phyloP scores from a whole-genome alignment of 495 filamentous ascomycete genomes.

The Penicillium pancosmium region DNA sequence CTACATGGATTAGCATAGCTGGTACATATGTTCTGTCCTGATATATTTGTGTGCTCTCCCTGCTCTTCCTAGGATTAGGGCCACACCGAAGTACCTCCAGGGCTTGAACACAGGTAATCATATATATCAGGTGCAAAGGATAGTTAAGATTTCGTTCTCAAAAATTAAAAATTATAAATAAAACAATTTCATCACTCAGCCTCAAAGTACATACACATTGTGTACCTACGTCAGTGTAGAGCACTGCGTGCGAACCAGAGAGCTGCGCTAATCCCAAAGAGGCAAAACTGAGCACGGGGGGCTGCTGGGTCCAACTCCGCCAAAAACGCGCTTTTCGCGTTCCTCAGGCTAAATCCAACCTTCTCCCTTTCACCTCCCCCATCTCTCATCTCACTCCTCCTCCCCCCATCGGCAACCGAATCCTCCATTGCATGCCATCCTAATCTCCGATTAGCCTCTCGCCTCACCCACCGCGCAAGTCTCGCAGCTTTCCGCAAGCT shows the following conservation, averaged over 20 bases:
- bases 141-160: background rate
- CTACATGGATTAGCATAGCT: no score
- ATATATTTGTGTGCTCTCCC: no score
- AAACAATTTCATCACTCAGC: no score
- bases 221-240: slow-evolving; percentile 1
- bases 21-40: no score
- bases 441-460: slow-evolving; percentile 7
- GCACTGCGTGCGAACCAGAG: no score
- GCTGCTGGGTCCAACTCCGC: slow-evolving; percentile 12
- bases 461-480: slow-evolving; percentile 5
- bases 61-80: no score
- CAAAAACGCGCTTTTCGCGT: slow-evolving; percentile 41
- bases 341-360: slow-evolving; percentile 6
- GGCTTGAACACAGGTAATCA: no score
- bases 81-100: no score
- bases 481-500: slow-evolving; percentile 22
- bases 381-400: slow-evolving; percentile 5
- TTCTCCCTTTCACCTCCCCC: slow-evolving; percentile 8
- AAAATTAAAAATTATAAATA: background rate
- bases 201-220: background rate
- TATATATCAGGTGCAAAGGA: background rate
- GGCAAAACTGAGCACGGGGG: slow-evolving; percentile 31
- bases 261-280: slow-evolving; percentile 20
- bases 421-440: slow-evolving; percentile 7
- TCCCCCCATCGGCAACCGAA: background rate